Percentiles rank a stretch among this genome's conserved stretches.
These are phyloP conservation scores for Boletellus ananiceps DNA, from an alignment of 768 basidiomycete species.

Conservation along the genomic window DNA sequence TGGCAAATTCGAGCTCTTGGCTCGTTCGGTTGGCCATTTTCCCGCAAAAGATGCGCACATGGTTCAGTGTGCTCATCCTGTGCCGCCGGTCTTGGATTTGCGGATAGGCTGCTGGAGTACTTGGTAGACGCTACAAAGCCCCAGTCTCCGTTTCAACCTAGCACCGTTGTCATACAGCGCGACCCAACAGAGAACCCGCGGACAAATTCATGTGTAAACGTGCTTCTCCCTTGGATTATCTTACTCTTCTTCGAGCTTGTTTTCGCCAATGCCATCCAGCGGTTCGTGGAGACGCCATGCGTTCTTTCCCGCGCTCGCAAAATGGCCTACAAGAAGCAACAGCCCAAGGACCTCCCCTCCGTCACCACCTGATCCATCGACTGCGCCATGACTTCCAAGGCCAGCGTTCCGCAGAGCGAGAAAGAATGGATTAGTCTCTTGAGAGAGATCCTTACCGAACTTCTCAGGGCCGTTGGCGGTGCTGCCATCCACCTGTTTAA, in stretches of 20 bases:
- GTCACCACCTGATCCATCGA: neutral
- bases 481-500: neutral
- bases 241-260: neutral
- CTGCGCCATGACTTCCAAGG: neutral
- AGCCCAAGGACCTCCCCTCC: neutral
- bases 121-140: no score
- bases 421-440: neutral
- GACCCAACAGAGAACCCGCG: no score
- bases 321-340: neutral
- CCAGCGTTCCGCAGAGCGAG: neutral
- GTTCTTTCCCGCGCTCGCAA: neutral
- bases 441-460: neutral
- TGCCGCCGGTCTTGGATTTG: no score
- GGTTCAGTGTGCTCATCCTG: no score
- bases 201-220: no score
- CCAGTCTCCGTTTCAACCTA: no score
- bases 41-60: no score
- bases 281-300: neutral
- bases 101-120: no score
- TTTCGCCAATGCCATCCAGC: neutral
- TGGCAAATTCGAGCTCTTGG: no score
- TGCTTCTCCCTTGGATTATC: no score
- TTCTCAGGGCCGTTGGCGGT: rapidly evolving
- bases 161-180: no score
- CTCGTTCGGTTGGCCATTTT: no score